Percentiles rank a stretch among this genome's conserved stretches.
phyloP scores from a whole-genome alignment of 352 stramenopile species.

The Aphanomyces invadans region DNA sequence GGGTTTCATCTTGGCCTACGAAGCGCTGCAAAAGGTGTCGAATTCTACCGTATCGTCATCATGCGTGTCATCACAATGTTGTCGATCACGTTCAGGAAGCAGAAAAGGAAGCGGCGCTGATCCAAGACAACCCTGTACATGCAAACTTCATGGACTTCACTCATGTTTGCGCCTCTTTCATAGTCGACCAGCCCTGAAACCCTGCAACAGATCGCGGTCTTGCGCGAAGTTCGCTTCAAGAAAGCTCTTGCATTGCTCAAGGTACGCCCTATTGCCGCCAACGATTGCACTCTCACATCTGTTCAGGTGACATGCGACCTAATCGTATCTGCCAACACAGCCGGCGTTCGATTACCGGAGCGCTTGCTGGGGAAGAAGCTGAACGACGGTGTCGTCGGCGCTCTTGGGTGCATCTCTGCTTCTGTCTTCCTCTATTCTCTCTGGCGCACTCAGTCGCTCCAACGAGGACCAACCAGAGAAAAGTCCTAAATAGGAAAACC shows the following conservation, averaged over 20 bases:
- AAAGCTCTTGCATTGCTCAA: conserved; percentile 80
- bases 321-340: conserved; percentile 80
- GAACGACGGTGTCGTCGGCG: conserved; percentile 77
- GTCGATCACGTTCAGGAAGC: background rate
- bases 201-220: conserved; percentile 39
- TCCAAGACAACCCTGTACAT: conserved; percentile 16
- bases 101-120: conserved; percentile 15
- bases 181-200: too few species aligned
- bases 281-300: too few species aligned
- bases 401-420: conserved; percentile 69
- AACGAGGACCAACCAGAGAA: background rate
- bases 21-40: conserved; percentile 52
- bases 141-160: background rate
- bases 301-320: conserved; percentile 56
- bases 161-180: background rate
- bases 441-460: conserved; percentile 38
- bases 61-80: background rate
- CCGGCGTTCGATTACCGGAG: conserved; percentile 63
- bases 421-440: conserved; percentile 79
- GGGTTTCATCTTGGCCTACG: conserved; percentile 60
- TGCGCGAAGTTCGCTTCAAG: conserved; percentile 58
- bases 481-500: background rate
- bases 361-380: conserved; percentile 71
- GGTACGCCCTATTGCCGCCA: too few species aligned
- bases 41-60: conserved; percentile 13